phyloP scores from a whole-genome alignment of 2,329 filamentous ascomycete genomes.

The Sporothrix globosa region DNA sequence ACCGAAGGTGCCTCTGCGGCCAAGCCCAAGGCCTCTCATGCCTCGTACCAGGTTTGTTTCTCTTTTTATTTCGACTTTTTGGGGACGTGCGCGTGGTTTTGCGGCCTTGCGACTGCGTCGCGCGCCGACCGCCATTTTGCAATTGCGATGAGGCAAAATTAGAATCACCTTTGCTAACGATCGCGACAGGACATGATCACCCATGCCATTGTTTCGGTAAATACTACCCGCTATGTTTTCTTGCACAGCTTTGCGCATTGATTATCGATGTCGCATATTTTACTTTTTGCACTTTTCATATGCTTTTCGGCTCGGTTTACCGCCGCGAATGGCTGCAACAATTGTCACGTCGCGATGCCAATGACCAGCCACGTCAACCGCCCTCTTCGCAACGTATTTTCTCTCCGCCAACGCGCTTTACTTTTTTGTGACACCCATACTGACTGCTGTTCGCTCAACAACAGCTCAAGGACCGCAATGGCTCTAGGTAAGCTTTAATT shows the following conservation, averaged over 20 bases:
- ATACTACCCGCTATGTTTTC: conserved; percentile 44
- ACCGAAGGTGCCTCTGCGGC: conserved; percentile 48
- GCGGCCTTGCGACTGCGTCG: background rate
- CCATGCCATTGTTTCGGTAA: conserved; percentile 64
- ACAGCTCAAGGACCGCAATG: conserved; percentile 66
- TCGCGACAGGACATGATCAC: conserved; percentile 62
- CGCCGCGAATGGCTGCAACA: conserved; percentile 6
- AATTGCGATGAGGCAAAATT: conserved; percentile 5
- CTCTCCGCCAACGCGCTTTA: background rate
- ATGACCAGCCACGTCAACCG: conserved; percentile 29
- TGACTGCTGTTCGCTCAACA: conserved; percentile 33
- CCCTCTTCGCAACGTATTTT: conserved; percentile 3
- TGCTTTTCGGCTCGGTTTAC: background rate
- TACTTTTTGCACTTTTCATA: conserved; percentile 35
- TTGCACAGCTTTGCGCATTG: conserved; percentile 27
- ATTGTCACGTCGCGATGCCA: conserved; percentile 32
- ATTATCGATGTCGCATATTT: background rate
- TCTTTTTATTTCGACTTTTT: background rate
- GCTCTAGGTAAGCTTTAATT: conserved; percentile 51
- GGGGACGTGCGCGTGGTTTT: background rate
- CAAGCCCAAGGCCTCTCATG: conserved; percentile 57
- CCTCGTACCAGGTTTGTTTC: conserved; percentile 62
- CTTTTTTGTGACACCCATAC: conserved; percentile 19
- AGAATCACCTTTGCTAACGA: conserved; percentile 28
- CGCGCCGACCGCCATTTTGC: conserved; percentile 26